Evolutionary conservation across 2,329 filamentous ascomycete species (phyloP), one percentile per base, ranked within the genome.

Genomic region (Nemania sp.): DNA sequence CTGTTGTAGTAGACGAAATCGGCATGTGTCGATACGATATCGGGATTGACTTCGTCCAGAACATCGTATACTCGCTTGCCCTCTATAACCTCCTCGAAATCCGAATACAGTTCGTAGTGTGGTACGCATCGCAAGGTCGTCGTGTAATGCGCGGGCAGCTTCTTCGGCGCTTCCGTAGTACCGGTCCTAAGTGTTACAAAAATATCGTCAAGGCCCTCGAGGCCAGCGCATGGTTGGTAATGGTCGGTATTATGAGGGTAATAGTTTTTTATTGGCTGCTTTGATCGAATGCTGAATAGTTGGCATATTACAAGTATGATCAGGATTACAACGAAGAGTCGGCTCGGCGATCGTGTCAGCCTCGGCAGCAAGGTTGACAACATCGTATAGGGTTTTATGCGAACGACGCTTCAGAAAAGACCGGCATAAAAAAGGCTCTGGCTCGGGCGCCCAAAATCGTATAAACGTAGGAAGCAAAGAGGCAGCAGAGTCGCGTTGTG

Each of bases 131-230:
- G 72, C 17, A 84, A 72, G 0, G 80, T 80, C 1, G 79, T 81
- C 45, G 73, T 66, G 53, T 83, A 75, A 60, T 84, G 81, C 2
- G 75, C 68, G 1, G 80, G 80, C 2, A 85, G 73, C 63, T 83
- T 82, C 23, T 78, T 74, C 48, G 72, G 67, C 12, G 80, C 74
- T 61, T 85, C 81, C 6, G 80, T 81, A 14, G 81, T 80, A 48
- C 81, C 82, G 0, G 82, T 85, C 58, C 80, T 79, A 56, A 86
- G 71, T 8, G 83, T 70, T 14, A 85, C 75, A 54, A 84, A 77
- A 41, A 84, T 68, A 62, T 84, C 74, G 3, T 80, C 72, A 19
- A 78, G 69, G 11, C 74, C 75, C 8, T 73, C 57, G 28, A 68
- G 65, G 19, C 61, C 61, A 9, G 57, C 55, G 49, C 65, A 66